These are phyloP conservation scores for Plasmodium inui DNA, from an alignment of 169 alveolate species.

Conservation along the genomic window DNA sequence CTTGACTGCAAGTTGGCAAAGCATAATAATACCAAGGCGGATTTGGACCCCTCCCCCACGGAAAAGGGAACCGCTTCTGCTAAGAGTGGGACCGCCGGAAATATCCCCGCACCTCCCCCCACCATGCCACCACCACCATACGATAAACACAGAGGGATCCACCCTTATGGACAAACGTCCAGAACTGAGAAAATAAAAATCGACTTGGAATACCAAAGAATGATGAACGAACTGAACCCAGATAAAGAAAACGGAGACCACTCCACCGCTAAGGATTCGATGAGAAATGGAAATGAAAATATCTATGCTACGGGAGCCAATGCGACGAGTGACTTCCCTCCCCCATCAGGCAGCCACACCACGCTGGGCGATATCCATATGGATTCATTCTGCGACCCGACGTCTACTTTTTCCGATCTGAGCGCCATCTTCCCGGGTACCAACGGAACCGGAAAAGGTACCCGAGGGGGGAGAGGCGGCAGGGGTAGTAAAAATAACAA, in stretches of 20 bases:
- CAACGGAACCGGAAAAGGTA: background rate
- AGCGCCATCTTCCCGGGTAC: background rate
- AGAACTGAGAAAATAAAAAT: slow-evolving; percentile 33
- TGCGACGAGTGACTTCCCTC: background rate
- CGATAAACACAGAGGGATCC: background rate
- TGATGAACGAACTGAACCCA: slow-evolving; percentile 57
- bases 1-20: slow-evolving; percentile 90
- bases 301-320: background rate
- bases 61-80: background rate
- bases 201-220: slow-evolving; percentile 58
- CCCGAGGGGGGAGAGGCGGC: background rate
- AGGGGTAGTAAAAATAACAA: background rate
- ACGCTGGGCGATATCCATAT: background rate
- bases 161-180: background rate
- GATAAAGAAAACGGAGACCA: slow-evolving; percentile 12
- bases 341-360: background rate
- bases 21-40: slow-evolving; percentile 25
- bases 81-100: background rate
- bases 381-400: background rate
- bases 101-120: background rate
- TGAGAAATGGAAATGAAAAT: slow-evolving; percentile 8
- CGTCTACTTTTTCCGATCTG: background rate
- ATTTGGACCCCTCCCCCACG: background rate
- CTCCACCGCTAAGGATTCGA: background rate
- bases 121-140: slow-evolving; percentile 46